Percentiles rank a stretch among this genome's conserved stretches.
phyloP scores from a whole-genome alignment of 2,329 filamentous ascomycete species.

The Apiospora sp. region DNA sequence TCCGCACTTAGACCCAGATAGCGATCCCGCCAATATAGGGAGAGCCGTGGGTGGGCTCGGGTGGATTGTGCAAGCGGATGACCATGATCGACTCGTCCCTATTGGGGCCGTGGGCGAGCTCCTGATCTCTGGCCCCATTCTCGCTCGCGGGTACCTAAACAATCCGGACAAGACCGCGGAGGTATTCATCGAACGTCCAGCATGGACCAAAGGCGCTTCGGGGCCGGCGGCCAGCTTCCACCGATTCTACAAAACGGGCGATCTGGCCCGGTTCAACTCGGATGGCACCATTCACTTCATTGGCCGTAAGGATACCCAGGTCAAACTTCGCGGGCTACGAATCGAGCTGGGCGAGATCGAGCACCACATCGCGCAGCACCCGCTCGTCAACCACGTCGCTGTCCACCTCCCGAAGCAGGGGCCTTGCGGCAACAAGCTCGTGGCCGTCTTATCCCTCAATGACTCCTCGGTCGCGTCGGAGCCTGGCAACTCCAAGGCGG shows the following conservation, averaged over 20 bases:
- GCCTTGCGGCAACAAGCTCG: too few relatives aligned
- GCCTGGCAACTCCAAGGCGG: too few relatives aligned
- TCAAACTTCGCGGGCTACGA: not conserved
- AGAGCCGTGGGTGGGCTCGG: not conserved
- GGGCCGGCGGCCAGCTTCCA: too few relatives aligned
- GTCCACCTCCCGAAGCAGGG: too few relatives aligned
- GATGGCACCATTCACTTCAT: not conserved
- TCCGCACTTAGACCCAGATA: too few relatives aligned
- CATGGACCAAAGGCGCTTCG: too few relatives aligned
- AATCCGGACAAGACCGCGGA: not conserved
- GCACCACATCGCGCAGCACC: not conserved
- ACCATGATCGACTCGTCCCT: not conserved
- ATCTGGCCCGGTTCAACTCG: not conserved
- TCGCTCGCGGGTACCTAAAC: not conserved
- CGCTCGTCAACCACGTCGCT: too few relatives aligned
- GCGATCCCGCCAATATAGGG: too few relatives aligned
- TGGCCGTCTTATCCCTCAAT: too few relatives aligned
- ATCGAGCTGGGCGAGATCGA: conserved; percentile 6
- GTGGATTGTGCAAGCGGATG: not conserved
- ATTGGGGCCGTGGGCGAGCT: not conserved
- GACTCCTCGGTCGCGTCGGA: too few relatives aligned
- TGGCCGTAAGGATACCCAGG: not conserved
- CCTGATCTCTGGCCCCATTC: not conserved
- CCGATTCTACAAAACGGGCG: not conserved
- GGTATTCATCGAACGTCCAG: not conserved